Evolutionary conservation across 2,329 filamentous ascomycete genomes (phyloP).

Genomic region (Penicillium sp.): DNA sequence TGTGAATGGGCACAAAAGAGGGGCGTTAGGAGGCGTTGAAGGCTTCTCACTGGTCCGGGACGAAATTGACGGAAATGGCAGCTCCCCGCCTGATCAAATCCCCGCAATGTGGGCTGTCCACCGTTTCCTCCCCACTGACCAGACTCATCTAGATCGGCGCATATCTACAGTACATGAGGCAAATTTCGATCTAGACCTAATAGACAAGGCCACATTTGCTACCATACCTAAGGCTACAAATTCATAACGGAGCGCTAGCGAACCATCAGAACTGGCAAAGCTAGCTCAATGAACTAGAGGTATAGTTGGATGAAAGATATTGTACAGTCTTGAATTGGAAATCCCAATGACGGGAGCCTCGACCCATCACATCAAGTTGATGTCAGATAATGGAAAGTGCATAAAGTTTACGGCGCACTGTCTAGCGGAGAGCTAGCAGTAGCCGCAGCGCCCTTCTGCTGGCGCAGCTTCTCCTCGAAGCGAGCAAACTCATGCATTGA

Average conservation of each 20-base stretch:
- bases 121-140: background rate
- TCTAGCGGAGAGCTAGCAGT: conserved; percentile 55
- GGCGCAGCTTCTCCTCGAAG: conserved; percentile 80
- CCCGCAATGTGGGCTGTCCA: background rate
- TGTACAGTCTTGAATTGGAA: background rate
- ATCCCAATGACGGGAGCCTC: background rate
- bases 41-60: background rate
- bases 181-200: background rate
- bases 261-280: background rate
- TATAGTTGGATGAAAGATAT: background rate
- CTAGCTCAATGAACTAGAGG: background rate
- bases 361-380: background rate
- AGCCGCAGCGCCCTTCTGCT: conserved; percentile 55
- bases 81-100: background rate
- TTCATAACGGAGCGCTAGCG: too few species aligned
- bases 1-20: background rate
- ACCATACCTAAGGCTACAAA: background rate
- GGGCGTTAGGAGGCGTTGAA: background rate
- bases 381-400: background rate
- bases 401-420: conserved; percentile 35
- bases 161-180: background rate
- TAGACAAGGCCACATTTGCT: background rate
- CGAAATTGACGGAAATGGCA: background rate
- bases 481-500: conserved; percentile 84
- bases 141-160: background rate